Evolutionary conservation across 768 basidiomycete species (phyloP), one percentile per base, ranked within the genome.

Genomic region (Termitomyces sp.): DNA sequence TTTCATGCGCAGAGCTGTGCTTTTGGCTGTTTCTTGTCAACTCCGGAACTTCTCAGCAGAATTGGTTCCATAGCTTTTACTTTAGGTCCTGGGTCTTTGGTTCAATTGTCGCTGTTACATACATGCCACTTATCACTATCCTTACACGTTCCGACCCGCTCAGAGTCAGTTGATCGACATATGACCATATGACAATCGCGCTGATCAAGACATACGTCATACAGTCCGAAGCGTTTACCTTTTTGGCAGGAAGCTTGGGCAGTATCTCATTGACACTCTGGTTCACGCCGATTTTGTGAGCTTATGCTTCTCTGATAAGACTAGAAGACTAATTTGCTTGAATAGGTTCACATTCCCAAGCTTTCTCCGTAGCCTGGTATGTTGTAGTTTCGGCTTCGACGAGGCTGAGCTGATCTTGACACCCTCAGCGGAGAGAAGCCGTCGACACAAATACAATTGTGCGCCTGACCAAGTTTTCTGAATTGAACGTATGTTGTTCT

Each of bases 11-110:
- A 91, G 91, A 94, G 63, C 76, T 93, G 0, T 93, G 89, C 64
- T 94, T 94, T 68, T 93, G 92, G 91, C 72, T 92, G 13, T 94
- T 90, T 73, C 80, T 94, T 38, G 75, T 92, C 50, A 88, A 88
- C 56, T 75, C 87, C 2, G 75, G 80, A 20, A 76, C 84, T 0
- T 69, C 70, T 1, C 81, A 87, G 60, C 85, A 82, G 64, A 80
- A 89, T 63, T 94, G 91, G 91, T 92, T 93, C 73, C 72, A 75
- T 18, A 90, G 83, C 64, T 60, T 74, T 20, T 90, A 91, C 64
- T 93, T 91, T 77, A 88, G 81, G 68, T 74, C 74, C 3, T 93
- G 91, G 92, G 70, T 79, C 16, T 60, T 79, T 26, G 90, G 91
- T 11, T 89, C 90, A 8, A 46, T 72, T 16, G 40, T 81, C 11